These are phyloP conservation scores for Trypanosoma cruzi DNA, from an alignment of 208 protist species.

Conservation along the genomic window DNA sequence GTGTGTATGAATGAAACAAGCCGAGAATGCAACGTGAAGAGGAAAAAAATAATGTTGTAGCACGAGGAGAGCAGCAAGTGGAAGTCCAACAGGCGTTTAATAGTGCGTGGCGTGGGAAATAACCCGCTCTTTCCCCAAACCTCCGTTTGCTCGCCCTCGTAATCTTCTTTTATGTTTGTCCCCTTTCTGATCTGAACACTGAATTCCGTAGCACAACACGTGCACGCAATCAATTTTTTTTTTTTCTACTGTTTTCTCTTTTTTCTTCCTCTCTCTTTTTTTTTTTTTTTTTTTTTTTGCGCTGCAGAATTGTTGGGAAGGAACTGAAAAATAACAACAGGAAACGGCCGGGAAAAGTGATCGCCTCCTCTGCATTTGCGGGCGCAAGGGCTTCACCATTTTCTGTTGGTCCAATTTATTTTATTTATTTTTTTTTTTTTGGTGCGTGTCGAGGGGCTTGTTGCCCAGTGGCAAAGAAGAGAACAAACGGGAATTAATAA, in stretches of 20 bases:
- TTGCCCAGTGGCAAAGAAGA: not conserved
- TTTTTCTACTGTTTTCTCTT: conserved; percentile 24
- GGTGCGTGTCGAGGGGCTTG: not conserved
- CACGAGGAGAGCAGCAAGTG: not conserved
- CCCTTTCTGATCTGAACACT: not conserved
- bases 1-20: not conserved
- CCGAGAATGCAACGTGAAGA: not conserved
- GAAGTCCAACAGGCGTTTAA: conserved; percentile 17
- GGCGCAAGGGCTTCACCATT: too few relatives aligned
- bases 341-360: not conserved
- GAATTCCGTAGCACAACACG: not conserved
- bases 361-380: not conserved
- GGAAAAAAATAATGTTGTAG: conserved; percentile 8
- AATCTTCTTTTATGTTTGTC: not conserved
- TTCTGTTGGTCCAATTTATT: not conserved
- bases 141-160: too few relatives aligned
- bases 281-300: conserved; percentile 4
- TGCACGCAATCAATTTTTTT: conserved; percentile 3
- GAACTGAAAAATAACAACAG: not conserved
- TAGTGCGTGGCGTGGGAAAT: not conserved
- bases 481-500: not conserved
- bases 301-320: not conserved
- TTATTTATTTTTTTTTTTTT: not conserved
- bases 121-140: not conserved
- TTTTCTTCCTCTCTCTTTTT: conserved; percentile 20